Evolutionary conservation across 2,329 filamentous ascomycete genomes (phyloP), one percentile per base, ranked within the genome.

Genomic region (Botrytis squamosa): DNA sequence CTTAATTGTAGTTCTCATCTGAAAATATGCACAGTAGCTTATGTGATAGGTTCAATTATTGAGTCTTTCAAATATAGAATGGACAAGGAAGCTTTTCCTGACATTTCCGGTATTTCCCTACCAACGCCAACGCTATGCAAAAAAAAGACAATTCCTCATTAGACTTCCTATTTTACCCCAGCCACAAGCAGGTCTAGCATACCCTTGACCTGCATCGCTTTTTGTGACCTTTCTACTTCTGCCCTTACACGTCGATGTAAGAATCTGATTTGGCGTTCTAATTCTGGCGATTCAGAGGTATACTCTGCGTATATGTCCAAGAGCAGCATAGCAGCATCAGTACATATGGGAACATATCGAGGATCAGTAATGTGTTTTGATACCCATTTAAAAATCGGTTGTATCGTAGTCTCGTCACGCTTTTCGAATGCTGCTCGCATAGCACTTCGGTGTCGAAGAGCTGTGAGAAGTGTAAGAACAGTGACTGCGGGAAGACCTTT

Each of bases 261-360:
- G 67, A 86, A 86, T 78, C 89, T 87, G 79, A 98, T 90, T 67
- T 91, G 86, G 68, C 86, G 86, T 75, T 93, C 90, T 73, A 98
- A 88, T 81, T 93, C 90, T 10, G 88, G 86, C 52, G 92, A 94
- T 68, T 90, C 90, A 3, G 89, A 92, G 38, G 94, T 86, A 77
- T 94, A 92, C 81, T 93, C 91, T 44, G 92, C 90, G 82, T 98
- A 99, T 55, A 98, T 85, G 80, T 99, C 95, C 33, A 98, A 85
- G 52, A 98, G 85, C 74, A 94, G 87, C 79, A 97, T 88, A 25
- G 92, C 91, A 36, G 96, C 89, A 82, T 98, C 95, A 38, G 94
- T 92, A 80, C 93, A 94, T 49, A 97, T 85, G 75, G 88, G 88
- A 66, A 96, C 90, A 81, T 96, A 92, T 72, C 93, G 90, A 49